A percentile compares a stretch with the other conserved stretches of the same genome.
Conservation (phyloP, 2,329 filamentous ascomycete genomes). For the Claviceps citrina region DNA sequence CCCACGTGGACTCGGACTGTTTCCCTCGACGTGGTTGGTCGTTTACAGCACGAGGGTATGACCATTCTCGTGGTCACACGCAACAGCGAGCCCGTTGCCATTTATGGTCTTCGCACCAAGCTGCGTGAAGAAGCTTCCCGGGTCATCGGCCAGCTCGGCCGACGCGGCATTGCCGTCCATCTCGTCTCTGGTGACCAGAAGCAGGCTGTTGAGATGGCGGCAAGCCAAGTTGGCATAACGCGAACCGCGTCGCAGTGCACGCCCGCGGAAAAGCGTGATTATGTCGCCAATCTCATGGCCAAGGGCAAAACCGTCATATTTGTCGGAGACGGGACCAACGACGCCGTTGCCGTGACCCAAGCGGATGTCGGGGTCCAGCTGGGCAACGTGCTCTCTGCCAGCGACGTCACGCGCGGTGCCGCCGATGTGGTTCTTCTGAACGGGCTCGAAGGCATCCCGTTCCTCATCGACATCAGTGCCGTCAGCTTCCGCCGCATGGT, state of each 20-base stretch:
- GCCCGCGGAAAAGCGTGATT: constrained; percentile 38
- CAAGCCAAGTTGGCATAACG: constrained; percentile 24
- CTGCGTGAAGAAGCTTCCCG: constrained; percentile 23
- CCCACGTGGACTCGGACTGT: constrained; percentile 25
- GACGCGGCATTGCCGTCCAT: constrained; percentile 32
- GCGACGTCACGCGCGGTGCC: constrained; percentile 38
- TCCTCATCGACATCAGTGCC: constrained; percentile 32
- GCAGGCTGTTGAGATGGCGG: constrained; percentile 32
- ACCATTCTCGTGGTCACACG: constrained; percentile 16
- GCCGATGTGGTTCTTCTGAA: constrained; percentile 43
- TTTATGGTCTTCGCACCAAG: constrained; percentile 32
- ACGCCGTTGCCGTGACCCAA: constrained; percentile 44
- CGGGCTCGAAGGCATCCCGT: constrained; percentile 33
- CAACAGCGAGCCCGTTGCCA: constrained; percentile 20
- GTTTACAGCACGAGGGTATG: constrained; percentile 11
- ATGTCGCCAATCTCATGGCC: constrained; percentile 27
- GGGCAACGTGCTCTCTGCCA: constrained; percentile 25
- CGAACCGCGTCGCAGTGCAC: constrained; percentile 30
- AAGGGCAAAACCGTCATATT: constrained; percentile 32
- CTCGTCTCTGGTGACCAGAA: constrained; percentile 42
- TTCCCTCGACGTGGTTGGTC: constrained; percentile 9
- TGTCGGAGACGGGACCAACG: constrained; percentile 49
- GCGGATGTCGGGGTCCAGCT: constrained; percentile 47
- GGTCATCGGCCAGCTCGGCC: constrained; percentile 29
- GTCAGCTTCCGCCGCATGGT: constrained; percentile 26